Conservation (phyloP, 2,329 filamentous ascomycete genomes). For the Monilinia laxa region DNA sequence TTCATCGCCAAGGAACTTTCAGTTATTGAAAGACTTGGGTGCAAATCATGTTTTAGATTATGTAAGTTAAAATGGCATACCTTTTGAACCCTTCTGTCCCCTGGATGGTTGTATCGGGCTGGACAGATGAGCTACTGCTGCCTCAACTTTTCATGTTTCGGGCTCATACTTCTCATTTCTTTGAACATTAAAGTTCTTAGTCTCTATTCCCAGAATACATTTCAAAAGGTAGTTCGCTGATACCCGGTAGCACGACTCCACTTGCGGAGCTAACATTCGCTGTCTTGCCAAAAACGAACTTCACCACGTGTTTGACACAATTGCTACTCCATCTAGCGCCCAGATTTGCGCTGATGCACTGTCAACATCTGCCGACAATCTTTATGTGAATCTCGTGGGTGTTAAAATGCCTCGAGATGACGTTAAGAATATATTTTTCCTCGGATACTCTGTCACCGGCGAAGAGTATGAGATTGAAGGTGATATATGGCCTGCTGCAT, state of each 20-base stretch:
- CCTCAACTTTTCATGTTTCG: background rate
- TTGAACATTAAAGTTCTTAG: background rate
- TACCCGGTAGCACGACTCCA: slow-evolving; percentile 39
- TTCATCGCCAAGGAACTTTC: slow-evolving; percentile 42
- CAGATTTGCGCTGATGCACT: slow-evolving; percentile 24
- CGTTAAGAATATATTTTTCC: background rate
- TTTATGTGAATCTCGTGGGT: slow-evolving; percentile 6
- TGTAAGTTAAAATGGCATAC: background rate
- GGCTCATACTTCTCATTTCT: background rate
- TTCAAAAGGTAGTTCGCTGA: background rate
- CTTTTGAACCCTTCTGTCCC: background rate
- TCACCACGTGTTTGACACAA: slow-evolving; percentile 49
- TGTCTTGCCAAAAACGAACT: slow-evolving; percentile 46
- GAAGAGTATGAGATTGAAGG: background rate
- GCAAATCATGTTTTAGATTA: slow-evolving; percentile 48
- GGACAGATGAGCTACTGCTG: background rate
- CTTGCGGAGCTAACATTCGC: slow-evolving; percentile 46
- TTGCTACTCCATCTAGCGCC: slow-evolving; percentile 33
- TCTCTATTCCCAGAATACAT: background rate
- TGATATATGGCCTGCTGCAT: background rate
- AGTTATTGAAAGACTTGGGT: slow-evolving; percentile 43
- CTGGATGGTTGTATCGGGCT: background rate
- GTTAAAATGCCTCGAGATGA: background rate
- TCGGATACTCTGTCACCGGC: background rate
- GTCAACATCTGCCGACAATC: background rate